Base-by-base conservation (phyloP, 1,139 yeast species). In the Pichia sp. region DNA sequence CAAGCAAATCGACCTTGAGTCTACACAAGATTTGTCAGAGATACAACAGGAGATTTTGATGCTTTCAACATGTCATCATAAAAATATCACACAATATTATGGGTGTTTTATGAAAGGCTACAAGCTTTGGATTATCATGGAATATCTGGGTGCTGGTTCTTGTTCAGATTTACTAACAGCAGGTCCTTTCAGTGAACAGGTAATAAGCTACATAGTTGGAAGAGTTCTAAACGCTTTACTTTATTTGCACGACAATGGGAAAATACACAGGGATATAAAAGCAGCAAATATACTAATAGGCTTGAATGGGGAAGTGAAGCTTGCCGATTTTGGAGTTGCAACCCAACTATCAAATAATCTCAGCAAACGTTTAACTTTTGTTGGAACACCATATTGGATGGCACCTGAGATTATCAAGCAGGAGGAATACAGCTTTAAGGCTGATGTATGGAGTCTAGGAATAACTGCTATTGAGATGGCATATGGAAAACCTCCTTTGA, bases 341-440 rank as follows among this genome's bases (percentile, higher is more conserved):
- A 89, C 92, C 19, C 97, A 86, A 71, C 79, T 85, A 53, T 87
- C 90, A 34, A 88, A 82, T 64, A 89, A 84, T 70, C 77, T 87
- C 69, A 88, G 86, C 51, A 80, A 84, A 55, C 68, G 96, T 61
- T 85, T 87, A 63, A 93, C 99, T 0, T 93, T 95, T 65, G 99
- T 93, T 8, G 99, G 99, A 0, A 93, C 99, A 0, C 99, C 99
- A 0, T 93, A 92, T 68, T 93, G 98, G 95, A 95, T 95, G 99
- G 95, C 98, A 0, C 99, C 99, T 0, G 99, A 95, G 65, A 96
- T 93, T 1, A 87, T 93, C 47, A 73, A 84, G 64, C 96, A 90
- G 67, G 86, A 87, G 49, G 96, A 93, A 10, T 95, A 95, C 68
- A 84, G 89, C 60, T 87, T 79, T 66, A 81, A 87, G 61, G 97